A percentile compares a stretch with the other conserved stretches of the same genome.
Conservation (phyloP, 148 eudicot genomes). For the Vaccinium corymbosum region DNA sequence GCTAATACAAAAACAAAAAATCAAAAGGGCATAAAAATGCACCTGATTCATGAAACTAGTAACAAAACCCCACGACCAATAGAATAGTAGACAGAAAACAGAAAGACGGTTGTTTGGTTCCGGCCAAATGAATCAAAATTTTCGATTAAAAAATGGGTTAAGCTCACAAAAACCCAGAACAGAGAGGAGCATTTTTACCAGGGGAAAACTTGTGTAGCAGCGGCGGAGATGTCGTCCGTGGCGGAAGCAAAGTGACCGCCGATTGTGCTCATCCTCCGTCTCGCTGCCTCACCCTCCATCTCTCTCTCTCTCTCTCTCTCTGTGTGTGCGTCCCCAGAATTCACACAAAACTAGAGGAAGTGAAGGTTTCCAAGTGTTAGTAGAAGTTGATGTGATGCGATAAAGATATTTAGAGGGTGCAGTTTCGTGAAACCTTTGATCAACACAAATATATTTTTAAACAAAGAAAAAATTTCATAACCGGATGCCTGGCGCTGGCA, state of each 20-base stretch:
- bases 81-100: not conserved
- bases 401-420: not conserved
- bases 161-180: not conserved
- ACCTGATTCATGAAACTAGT: not conserved
- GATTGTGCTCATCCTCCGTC: slow-evolving; percentile 19
- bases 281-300: slow-evolving; percentile 16
- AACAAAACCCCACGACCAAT: not conserved
- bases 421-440: no score
- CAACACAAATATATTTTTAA: no score
- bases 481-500: no score
- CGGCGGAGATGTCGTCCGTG: slow-evolving; percentile 15
- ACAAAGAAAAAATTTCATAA: no score
- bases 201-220: slow-evolving; percentile 18
- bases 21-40: not conserved
- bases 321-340: not conserved
- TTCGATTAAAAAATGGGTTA: not conserved
- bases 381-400: not conserved
- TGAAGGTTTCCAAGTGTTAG: not conserved
- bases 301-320: not conserved
- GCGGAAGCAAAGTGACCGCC: slow-evolving; percentile 20
- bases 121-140: not conserved
- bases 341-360: not conserved
- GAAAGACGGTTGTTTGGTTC: not conserved
- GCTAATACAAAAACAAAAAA: not conserved
- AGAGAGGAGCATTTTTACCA: not conserved